These are phyloP conservation scores for Amaranthus palmeri DNA, from an alignment of 148 eudicot species.

Conservation along the genomic window DNA sequence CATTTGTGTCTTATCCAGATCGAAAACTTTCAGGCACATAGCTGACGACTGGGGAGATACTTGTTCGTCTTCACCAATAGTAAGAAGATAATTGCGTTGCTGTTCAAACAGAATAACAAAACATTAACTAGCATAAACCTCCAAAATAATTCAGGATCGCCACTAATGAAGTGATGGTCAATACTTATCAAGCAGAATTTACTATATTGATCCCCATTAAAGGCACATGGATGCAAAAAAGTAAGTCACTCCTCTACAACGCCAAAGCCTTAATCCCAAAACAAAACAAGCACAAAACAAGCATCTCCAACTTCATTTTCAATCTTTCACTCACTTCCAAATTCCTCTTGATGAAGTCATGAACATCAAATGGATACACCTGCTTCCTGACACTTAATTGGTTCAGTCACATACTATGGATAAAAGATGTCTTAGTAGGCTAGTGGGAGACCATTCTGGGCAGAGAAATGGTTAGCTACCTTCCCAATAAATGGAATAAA, in stretches of 20 bases:
- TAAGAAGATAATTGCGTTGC: slow-evolving; percentile 88
- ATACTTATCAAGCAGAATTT: background rate
- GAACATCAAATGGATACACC: background rate
- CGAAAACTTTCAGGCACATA: slow-evolving; percentile 83
- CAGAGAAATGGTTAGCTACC: background rate
- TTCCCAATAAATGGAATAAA: too few species aligned
- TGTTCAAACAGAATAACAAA: slow-evolving; percentile 28
- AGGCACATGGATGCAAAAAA: background rate
- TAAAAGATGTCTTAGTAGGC: background rate
- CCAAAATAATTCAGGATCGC: background rate
- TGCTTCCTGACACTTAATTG: background rate
- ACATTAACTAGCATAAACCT: background rate
- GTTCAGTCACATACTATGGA: background rate
- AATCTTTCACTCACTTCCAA: background rate
- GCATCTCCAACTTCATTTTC: background rate
- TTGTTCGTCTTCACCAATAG: slow-evolving; percentile 94
- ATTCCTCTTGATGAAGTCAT: too few species aligned
- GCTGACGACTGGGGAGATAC: slow-evolving; percentile 60
- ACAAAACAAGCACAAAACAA: background rate
- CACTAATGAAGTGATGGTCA: background rate
- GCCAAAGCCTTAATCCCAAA: background rate
- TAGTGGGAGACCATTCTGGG: background rate
- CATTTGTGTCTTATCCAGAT: slow-evolving; percentile 75
- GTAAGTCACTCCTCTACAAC: background rate
- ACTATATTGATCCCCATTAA: background rate